Evolutionary conservation across 192 early-diverging fungal species (phyloP).

Genomic region (Coemansia sp.): DNA sequence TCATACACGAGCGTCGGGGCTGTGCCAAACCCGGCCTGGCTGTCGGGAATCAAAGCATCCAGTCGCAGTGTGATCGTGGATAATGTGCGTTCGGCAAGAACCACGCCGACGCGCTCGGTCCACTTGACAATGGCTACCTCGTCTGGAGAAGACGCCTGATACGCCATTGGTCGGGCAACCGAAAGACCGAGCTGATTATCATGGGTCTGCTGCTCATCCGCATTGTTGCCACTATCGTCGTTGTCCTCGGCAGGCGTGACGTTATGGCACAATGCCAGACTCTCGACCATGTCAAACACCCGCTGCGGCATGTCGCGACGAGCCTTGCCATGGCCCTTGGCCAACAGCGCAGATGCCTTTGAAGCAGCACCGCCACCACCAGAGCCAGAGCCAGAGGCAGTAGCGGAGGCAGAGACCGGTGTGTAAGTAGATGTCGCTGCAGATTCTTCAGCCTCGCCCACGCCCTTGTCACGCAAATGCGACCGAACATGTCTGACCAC

Average conservation of each 20-base stretch:
- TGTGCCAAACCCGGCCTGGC: conserved; percentile 24
- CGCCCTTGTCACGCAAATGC: conserved; percentile 23
- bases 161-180: conserved; percentile 59
- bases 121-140: conserved; percentile 94
- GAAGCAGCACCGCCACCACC: background rate
- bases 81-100: conserved; percentile 76
- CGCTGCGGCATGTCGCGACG: conserved; percentile 82
- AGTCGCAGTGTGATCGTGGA: conserved; percentile 66
- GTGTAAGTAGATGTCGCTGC: background rate
- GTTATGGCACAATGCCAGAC: conserved; percentile 89
- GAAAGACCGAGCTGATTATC: conserved; percentile 21
- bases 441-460: background rate
- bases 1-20: conserved; percentile 63
- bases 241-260: conserved; percentile 61
- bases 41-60: conserved; percentile 32
- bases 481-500: conserved; percentile 67
- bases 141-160: conserved; percentile 96
- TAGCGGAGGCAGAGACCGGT: background rate
- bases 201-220: conserved; percentile 2
- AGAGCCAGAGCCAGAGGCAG: background rate
- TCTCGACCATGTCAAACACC: conserved; percentile 83
- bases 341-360: conserved; percentile 13
- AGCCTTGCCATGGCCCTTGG: conserved; percentile 56
- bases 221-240: background rate
- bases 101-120: conserved; percentile 84